A percentile compares a stretch with the other conserved stretches of the same genome.
Evolutionary conservation across 176 grass and related monocot species (phyloP).

Genomic region (Calamus simplicifolius): DNA sequence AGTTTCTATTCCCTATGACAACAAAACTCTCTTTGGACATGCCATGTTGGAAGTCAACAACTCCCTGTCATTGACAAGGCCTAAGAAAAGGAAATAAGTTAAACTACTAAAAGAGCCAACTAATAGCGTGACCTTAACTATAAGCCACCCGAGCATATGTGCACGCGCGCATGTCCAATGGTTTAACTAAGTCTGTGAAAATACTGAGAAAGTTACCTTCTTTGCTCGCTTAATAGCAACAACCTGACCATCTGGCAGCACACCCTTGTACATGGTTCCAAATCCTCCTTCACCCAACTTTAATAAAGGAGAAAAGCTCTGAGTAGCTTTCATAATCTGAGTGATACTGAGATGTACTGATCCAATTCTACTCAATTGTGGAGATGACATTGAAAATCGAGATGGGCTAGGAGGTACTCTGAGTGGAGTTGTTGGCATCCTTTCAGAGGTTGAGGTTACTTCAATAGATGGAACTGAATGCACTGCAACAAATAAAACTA

Average conservation of each 20-base stretch:
- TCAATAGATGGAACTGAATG: constrained; percentile 63
- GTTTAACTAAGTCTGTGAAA: background rate
- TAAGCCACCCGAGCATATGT: too few species aligned
- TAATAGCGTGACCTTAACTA: too few species aligned
- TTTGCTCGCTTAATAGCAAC: constrained; percentile 95
- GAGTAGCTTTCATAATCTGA: constrained; percentile 87
- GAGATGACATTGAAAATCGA: constrained; percentile 72
- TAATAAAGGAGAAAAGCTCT: constrained; percentile 69
- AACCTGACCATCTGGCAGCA: constrained; percentile 60
- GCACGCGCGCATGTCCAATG: too few species aligned
- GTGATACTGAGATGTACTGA: constrained; percentile 52
- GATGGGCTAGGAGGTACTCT: constrained; percentile 96
- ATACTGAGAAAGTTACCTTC: constrained; percentile 57
- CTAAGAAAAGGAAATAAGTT: too few species aligned
- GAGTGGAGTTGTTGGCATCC: constrained; percentile 55
- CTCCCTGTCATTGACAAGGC: too few species aligned
- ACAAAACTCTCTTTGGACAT: too few species aligned
- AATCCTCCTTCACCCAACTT: constrained; percentile 95
- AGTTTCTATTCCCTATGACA: too few species aligned
- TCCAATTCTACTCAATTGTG: constrained; percentile 63
- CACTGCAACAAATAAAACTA: constrained; percentile 32
- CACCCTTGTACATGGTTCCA: constrained; percentile 81
- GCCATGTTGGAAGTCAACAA: too few species aligned
- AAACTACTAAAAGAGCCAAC: too few species aligned
- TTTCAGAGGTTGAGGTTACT: constrained; percentile 65